A percentile compares a stretch with the other conserved stretches of the same genome.
phyloP scores from a whole-genome alignment of 164 flowering plant genomes.

The Berberis thunbergii region DNA sequence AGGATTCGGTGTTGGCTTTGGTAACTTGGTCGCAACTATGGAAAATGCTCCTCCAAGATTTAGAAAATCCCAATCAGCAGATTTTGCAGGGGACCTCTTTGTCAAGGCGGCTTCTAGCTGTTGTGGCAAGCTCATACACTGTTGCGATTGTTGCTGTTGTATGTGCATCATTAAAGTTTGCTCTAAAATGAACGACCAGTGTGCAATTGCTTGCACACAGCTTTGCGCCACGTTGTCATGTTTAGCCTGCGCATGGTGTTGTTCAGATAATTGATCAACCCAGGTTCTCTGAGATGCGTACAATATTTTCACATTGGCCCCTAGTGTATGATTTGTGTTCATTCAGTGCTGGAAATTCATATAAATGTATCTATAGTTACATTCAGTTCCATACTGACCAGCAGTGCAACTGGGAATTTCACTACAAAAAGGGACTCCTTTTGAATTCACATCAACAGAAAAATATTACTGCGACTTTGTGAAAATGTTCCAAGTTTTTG shows the following conservation, averaged over 20 bases:
- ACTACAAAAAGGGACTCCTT: too few relatives aligned
- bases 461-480: too few relatives aligned
- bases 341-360: too few relatives aligned
- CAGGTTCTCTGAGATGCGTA: too few relatives aligned
- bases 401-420: too few relatives aligned
- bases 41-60: slow-evolving; percentile 48
- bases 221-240: slow-evolving; percentile 43
- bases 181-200: slow-evolving; percentile 45
- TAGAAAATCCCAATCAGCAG: slow-evolving; percentile 34
- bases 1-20: slow-evolving; percentile 49
- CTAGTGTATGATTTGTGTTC: too few relatives aligned
- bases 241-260: slow-evolving; percentile 54
- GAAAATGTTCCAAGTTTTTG: too few relatives aligned
- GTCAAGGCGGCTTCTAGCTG: slow-evolving; percentile 59
- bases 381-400: too few relatives aligned
- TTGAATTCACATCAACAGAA: too few relatives aligned
- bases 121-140: slow-evolving; percentile 33
- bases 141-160: slow-evolving; percentile 55
- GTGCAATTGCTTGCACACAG: slow-evolving; percentile 44
- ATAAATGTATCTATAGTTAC: too few relatives aligned
- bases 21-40: slow-evolving; percentile 48
- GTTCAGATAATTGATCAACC: slow-evolving; percentile 13
- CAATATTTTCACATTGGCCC: too few relatives aligned
- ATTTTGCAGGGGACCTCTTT: slow-evolving; percentile 36
- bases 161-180: slow-evolving; percentile 57